These are phyloP conservation scores for Paragyromitra xinjiangensis DNA, from an alignment of 495 filamentous ascomycete species.

Conservation along the genomic window DNA sequence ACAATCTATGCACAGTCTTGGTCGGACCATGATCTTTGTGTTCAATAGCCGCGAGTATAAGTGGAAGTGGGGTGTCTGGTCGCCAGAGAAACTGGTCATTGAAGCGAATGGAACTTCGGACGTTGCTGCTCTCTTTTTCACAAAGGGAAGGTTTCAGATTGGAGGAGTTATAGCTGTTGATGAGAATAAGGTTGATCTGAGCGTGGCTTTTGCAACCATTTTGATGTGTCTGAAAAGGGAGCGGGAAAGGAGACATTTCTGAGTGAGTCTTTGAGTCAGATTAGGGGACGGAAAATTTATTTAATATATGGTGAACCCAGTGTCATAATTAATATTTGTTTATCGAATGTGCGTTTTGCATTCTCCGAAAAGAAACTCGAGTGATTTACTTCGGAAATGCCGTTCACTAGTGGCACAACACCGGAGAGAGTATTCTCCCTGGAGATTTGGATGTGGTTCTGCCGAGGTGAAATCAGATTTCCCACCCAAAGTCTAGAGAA, in stretches of 20 bases:
- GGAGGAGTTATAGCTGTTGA: constrained; percentile 22
- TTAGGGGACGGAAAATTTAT: not conserved
- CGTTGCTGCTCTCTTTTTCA: constrained; percentile 5
- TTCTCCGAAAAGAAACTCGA: too few relatives aligned
- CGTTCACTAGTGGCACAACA: too few relatives aligned
- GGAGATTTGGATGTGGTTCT: too few relatives aligned
- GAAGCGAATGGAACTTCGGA: not conserved
- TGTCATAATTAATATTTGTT: too few relatives aligned
- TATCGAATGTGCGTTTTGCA: too few relatives aligned
- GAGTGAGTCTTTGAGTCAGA: not conserved
- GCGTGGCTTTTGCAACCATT: constrained; percentile 27
- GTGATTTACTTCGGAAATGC: too few relatives aligned
- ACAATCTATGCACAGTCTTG: not conserved
- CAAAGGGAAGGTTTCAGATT: constrained; percentile 1
- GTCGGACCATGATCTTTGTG: constrained; percentile 30
- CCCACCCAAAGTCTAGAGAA: too few relatives aligned
- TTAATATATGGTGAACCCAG: not conserved
- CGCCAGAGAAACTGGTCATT: constrained; percentile 21
- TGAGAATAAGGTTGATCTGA: constrained; percentile 18
- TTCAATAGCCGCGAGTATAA: constrained; percentile 35
- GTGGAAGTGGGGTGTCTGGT: constrained; percentile 35
- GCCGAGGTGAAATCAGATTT: too few relatives aligned
- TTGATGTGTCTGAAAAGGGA: constrained; percentile 37
- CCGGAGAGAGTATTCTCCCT: too few relatives aligned
- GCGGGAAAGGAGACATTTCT: constrained; percentile 21